Evolutionary conservation across 1,284 basidiomycete genomes (phyloP), one percentile per base, ranked within the genome.

Genomic region (Somion occarium): DNA sequence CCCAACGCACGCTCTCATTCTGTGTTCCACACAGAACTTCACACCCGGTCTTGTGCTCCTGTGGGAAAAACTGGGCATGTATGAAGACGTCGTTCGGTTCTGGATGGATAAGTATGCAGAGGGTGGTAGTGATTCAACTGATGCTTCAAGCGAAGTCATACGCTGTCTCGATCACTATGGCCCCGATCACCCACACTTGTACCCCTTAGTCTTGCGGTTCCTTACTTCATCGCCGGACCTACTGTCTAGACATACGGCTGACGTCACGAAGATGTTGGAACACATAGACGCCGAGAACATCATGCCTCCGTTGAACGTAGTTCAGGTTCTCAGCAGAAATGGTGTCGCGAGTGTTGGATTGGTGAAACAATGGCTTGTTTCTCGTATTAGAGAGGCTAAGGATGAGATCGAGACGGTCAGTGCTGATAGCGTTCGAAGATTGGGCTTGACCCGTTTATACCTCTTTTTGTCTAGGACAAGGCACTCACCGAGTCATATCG

Each of bases 21-120:
- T 99, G 0, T 99, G 95, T 70, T 90, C 93, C 4, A 91, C 85
- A 41, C 78, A 81, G 30, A 75, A 73, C 2, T 98, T 93, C 64
- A 93, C 86, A 0, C 79, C 82, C 0, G 96, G 96, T 0, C 76
- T 97, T 9, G 87, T 98, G 0, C 72, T 91, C 7, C 73, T 99
- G 1, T 98, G 94, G 88, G 96, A 98, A 70, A 83, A 82, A 49
- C 76, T 94, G 73, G 93, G 89, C 2, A 95, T 98, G 94, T 92
- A 93, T 67, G 97, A 98, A 61, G 95, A 98, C 57, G 85, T 98
- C 37, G 63, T 99, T 24, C 81, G 93, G 19, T 94, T 91, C 72
- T 94, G 88, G 85, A 96, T 96, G 79, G 88, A 85, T 50, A 75
- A 74, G 55, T 75, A 83, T 59, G 75, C 73, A 25, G 72, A 72